Conservation (phyloP, 768 basidiomycete species). For the Termitomyces eurrhizus region DNA sequence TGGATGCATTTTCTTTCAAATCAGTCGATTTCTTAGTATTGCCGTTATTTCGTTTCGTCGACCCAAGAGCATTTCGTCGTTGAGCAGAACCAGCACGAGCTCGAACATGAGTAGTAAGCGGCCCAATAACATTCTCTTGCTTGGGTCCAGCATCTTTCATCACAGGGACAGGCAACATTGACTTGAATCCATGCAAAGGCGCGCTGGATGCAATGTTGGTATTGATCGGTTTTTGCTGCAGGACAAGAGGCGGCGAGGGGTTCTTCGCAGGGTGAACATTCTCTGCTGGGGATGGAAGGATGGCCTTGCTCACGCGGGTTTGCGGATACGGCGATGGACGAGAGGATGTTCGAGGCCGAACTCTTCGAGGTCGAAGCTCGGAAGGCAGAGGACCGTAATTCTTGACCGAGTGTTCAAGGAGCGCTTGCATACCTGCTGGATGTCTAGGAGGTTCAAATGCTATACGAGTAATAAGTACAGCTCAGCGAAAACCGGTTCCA, state of each 20-base stretch:
- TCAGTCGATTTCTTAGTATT: slow-evolving; percentile 40
- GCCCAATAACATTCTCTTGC: slow-evolving; percentile 29
- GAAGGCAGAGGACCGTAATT: slow-evolving; percentile 72
- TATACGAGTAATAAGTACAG: slow-evolving; percentile 23
- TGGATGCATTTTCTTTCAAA: slow-evolving; percentile 53
- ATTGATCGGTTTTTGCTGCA: slow-evolving; percentile 44
- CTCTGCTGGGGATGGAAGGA: slow-evolving; percentile 38
- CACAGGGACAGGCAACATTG: slow-evolving; percentile 39
- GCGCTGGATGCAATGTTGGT: slow-evolving; percentile 32
- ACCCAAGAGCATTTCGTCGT: slow-evolving; percentile 55
- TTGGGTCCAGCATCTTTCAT: slow-evolving; percentile 35
- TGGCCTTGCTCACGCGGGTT: slow-evolving; percentile 38
- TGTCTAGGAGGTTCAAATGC: slow-evolving; percentile 70
- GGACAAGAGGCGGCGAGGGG: slow-evolving; percentile 19
- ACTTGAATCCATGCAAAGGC: slow-evolving; percentile 37
- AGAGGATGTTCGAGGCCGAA: slow-evolving; percentile 66
- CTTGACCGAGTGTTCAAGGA: slow-evolving; percentile 69
- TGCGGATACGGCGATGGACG: slow-evolving; percentile 72
- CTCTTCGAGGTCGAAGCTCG: slow-evolving; percentile 58
- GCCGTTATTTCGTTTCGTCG: slow-evolving; percentile 58
- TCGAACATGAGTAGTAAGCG: slow-evolving; percentile 34
- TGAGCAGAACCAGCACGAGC: slow-evolving; percentile 53
- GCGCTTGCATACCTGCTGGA: slow-evolving; percentile 63
- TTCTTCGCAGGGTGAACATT: slow-evolving; percentile 21
- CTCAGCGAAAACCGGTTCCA: neutral